These are phyloP conservation scores for Pichia kudriavzevii DNA, from an alignment of 1,139 yeast genomes.

Conservation along the genomic window DNA sequence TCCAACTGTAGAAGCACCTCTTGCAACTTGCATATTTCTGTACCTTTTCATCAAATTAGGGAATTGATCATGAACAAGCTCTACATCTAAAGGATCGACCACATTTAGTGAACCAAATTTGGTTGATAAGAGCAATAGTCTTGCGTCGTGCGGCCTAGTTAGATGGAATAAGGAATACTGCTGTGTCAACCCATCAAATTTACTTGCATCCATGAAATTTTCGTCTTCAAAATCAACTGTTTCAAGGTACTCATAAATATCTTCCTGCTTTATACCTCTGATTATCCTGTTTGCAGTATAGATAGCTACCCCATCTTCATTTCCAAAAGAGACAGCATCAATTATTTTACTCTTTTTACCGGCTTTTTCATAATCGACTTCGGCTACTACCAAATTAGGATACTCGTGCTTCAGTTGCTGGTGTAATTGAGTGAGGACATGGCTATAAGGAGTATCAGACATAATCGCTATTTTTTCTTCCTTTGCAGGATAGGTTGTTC, in stretches of 20 bases:
- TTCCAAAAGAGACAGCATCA: constrained; percentile 11
- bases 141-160: constrained; percentile 69
- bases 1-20: constrained; percentile 89
- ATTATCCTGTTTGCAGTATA: constrained; percentile 23
- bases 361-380: constrained; percentile 33
- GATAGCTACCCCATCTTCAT: background rate
- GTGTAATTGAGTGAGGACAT: constrained; percentile 34
- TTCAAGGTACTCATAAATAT: constrained; percentile 8
- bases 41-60: constrained; percentile 80
- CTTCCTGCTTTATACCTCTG: constrained; percentile 14
- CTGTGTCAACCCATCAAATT: constrained; percentile 27
- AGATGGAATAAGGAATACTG: constrained; percentile 59
- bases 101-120: constrained; percentile 47
- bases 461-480: constrained; percentile 45
- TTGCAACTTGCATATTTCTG: constrained; percentile 76
- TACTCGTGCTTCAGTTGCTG: constrained; percentile 32
- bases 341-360: constrained; percentile 20
- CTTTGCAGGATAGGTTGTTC: constrained; percentile 31
- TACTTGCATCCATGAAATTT: constrained; percentile 9
- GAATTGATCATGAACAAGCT: constrained; percentile 47
- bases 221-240: constrained; percentile 18
- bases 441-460: constrained; percentile 61
- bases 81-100: constrained; percentile 34
- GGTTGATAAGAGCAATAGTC: constrained; percentile 68
- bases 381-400: constrained; percentile 42